Conservation (phyloP, 208 protist species). For the Leptomonas pyrrhocoris region DNA sequence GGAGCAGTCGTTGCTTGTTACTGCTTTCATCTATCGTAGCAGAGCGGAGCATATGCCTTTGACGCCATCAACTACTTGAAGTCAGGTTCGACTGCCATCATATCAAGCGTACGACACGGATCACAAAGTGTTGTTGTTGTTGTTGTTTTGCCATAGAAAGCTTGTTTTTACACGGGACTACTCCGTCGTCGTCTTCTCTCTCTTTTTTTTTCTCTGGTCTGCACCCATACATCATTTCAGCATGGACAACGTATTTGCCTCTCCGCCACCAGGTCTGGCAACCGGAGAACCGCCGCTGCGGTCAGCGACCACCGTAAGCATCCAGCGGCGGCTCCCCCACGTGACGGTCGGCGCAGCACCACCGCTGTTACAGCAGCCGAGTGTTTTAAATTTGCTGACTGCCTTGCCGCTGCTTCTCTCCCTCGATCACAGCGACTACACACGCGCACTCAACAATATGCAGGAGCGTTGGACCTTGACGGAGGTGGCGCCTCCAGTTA, state of each 20-base stretch:
- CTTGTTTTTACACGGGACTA: not conserved
- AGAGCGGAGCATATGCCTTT: no score
- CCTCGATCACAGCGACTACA: conserved; percentile 20
- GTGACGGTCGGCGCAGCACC: not conserved
- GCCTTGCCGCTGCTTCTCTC: conserved; percentile 34
- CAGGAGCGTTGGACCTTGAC: not conserved
- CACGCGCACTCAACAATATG: conserved; percentile 6
- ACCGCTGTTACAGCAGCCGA: not conserved
- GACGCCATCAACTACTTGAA: no score
- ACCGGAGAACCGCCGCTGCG: not conserved
- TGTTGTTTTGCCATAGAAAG: no score
- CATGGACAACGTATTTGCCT: not conserved
- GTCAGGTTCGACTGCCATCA: no score
- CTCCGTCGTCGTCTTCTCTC: not conserved
- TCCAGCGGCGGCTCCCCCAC: not conserved
- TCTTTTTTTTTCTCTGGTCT: not conserved
- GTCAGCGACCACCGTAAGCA: no score
- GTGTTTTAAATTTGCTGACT: conserved; percentile 28
- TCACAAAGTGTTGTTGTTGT: no score
- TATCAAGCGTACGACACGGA: no score
- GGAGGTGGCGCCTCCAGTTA: not conserved
- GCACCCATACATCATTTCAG: not conserved
- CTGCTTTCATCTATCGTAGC: no score
- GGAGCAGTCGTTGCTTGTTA: no score
- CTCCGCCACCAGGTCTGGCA: not conserved